phyloP scores from a whole-genome alignment of 306 rosid species.

The Cucumis melo region DNA sequence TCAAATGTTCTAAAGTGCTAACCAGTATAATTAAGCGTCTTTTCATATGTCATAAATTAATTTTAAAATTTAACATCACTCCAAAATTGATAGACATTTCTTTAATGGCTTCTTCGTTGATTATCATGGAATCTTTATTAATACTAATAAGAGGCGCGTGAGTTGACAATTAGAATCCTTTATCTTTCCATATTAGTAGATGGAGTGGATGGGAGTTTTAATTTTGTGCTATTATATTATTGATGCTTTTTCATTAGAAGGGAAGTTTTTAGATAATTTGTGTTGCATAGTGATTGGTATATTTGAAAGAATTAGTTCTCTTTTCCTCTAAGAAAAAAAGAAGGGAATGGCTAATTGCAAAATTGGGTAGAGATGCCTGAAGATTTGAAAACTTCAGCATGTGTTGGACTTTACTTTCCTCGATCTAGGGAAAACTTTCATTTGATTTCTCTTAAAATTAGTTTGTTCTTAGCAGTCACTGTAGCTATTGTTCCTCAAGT shows the following conservation, averaged over 20 bases:
- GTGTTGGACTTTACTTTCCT: not conserved
- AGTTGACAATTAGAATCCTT: not conserved
- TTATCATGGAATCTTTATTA: not conserved
- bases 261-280: not conserved
- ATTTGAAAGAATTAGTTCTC: not conserved
- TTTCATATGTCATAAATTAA: not conserved
- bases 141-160: not conserved
- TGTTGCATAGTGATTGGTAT: not conserved
- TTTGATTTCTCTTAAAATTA: not conserved
- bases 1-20: not conserved
- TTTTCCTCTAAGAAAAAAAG: not conserved
- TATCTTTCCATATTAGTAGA: not conserved
- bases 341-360: not conserved
- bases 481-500: not conserved
- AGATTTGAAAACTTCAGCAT: not conserved
- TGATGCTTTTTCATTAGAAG: not conserved
- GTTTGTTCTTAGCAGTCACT: not conserved
- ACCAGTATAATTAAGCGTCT: not conserved
- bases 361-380: not conserved
- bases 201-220: not conserved
- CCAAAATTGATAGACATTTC: not conserved
- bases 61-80: not conserved
- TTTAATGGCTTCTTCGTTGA: not conserved
- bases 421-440: not conserved
- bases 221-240: not conserved